Base-by-base conservation (phyloP, 169 alveolate genomes). In the Babesia ovis region DNA sequence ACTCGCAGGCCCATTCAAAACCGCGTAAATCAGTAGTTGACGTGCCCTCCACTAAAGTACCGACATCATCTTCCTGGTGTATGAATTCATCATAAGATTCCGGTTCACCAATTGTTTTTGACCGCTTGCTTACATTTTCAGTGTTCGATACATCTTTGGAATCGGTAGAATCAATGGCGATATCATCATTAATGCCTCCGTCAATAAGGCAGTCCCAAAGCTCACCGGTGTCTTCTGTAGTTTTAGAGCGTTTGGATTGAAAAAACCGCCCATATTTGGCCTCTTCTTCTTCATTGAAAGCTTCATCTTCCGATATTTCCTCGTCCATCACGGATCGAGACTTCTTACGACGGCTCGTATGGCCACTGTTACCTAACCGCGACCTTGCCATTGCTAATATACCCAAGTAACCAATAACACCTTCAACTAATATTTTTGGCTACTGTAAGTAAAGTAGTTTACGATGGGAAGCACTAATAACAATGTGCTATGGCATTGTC, bases 241-340 rank as follows among this genome's bases (percentile, higher is more conserved):
- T 32, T 37, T 56, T 41, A 22, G 20, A 29, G 51, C 48, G 45
- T 42, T 64, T 64, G 23, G 59, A 29, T 56, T 64, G 74, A 41
- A 64, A 64, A 56, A 64, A 64, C n/a, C 61, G 74, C 45, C 61
- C 74, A 43, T 64, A 64, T 42, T 64, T 64, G 61, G 53, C 55
- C 37, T 64, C 61, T 4, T 64, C 74, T 18, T 60, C 67, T 41
- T 77, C 86, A 62, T 41, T 42, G n/a, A 54, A 42, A 18, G 59
- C 67, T 5, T 68, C 86, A 39, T 68, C 82, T 42, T 77, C 86
- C 3, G 86, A 68, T 34, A 77, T 77, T 41, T 77, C 86, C 43
- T 77, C 86, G 43, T 77, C 86, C n/a, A 23, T 46, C 1, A 32
- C 2, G 23, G 6, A 25, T 23, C 12, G n/a, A 2, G 35, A 14